Evolutionary conservation across 192 early-diverging fungal genomes (phyloP), one percentile per base, ranked within the genome.

Genomic region (Obelidium mucronatum): DNA sequence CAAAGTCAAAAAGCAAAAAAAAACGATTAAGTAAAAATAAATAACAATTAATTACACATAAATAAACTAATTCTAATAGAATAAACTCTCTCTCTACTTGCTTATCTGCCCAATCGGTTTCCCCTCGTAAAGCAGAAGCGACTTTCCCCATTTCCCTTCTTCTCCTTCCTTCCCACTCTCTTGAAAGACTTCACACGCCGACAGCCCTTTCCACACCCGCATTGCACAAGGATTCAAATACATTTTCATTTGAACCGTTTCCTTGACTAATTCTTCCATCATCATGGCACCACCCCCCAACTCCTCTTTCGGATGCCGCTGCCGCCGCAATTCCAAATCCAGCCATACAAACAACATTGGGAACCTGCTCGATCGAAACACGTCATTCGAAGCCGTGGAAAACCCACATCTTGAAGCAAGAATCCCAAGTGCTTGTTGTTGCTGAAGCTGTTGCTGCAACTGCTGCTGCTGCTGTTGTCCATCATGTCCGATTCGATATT

Each of bases 301-400:
- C n/a, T n/a, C n/a, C n/a, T n/a, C n/a, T n/a, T n/a, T n/a, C n/a
- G n/a, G n/a, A n/a, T n/a, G n/a, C n/a, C n/a, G n/a, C n/a, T n/a
- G n/a, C n/a, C n/a, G n/a, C n/a, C 55, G 55, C 24, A 58, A 5
- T 24, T 58, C 55, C 55, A 58, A 5, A 0, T 58, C 24, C 17
- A 58, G 55, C 8, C 13, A 22, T 5, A 58, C 13, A 8, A 58
- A 58, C 8, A 58, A 24, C 55, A 64, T 5, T 4, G 62, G 28
- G 24, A 64, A 64, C 24, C 35, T 5, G 35, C 62, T 64, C 31
- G 62, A 34, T 19, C 62, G 62, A 40, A 64, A 64, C 35, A 64
- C 62, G 62, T 64, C 39, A 3, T 19, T 35, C 0, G 62, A 24
- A 19, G 34, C 62, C 4, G 4, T 37, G 11, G 62, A 35, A 36